A percentile compares a stretch with the other conserved stretches of the same genome.
phyloP scores from a whole-genome alignment of 768 basidiomycete genomes.

The Omphalotus guepiniiformis region DNA sequence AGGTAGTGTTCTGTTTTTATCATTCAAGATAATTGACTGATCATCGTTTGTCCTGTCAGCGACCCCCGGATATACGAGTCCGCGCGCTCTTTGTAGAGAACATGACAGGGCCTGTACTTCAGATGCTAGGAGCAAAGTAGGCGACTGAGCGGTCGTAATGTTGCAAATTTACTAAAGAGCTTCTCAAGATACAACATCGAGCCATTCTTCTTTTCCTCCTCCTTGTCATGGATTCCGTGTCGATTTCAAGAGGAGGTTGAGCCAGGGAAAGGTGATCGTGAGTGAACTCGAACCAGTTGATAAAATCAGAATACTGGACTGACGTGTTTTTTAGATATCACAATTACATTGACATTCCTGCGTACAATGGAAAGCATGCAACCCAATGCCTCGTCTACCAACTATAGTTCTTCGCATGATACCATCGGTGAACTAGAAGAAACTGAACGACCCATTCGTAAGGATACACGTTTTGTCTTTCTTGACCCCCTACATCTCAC shows the following conservation, averaged over 20 bases:
- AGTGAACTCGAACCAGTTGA: conserved; percentile 17
- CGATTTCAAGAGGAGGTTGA: conserved; percentile 51
- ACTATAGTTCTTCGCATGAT: conserved; percentile 20
- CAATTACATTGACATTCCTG: conserved; percentile 50
- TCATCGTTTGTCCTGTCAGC: conserved; percentile 22
- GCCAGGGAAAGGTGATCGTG: conserved; percentile 46
- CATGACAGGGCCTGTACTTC: conserved; percentile 45
- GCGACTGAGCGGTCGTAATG: conserved; percentile 5
- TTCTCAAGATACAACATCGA: conserved; percentile 46
- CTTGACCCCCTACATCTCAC: too few species aligned
- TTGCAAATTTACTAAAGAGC: background rate
- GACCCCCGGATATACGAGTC: conserved; percentile 34
- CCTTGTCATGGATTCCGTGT: conserved; percentile 64
- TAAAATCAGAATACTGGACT: background rate
- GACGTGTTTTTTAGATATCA: conserved; percentile 41
- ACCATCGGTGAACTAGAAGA: background rate
- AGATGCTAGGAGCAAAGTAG: conserved; percentile 55
- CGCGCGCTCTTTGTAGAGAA: conserved; percentile 49
- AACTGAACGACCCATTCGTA: too few species aligned
- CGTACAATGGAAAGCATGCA: conserved; percentile 31
- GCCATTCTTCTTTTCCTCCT: conserved; percentile 63
- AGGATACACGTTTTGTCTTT: too few species aligned
- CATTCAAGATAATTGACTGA: background rate
- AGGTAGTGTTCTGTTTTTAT: background rate
- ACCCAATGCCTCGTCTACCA: conserved; percentile 3